A percentile compares a stretch with the other conserved stretches of the same genome.
These are phyloP conservation scores for Daldinia sp. DNA, from an alignment of 2,329 filamentous ascomycete species.

Conservation along the genomic window DNA sequence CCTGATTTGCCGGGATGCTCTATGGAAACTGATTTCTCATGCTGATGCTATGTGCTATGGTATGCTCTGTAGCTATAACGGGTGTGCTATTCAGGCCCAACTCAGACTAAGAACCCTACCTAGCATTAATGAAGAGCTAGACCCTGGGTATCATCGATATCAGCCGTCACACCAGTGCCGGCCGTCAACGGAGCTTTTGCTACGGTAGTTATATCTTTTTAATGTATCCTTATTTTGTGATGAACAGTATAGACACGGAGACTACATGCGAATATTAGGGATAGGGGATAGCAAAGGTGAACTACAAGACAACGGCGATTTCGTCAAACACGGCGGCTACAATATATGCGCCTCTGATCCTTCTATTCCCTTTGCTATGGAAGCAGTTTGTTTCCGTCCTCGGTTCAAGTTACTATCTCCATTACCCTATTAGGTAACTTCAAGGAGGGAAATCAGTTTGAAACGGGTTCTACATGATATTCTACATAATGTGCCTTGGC, in stretches of 20 bases:
- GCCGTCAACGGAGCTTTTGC: slow-evolving; percentile 17
- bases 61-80: slow-evolving; percentile 18
- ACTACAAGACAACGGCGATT: background rate
- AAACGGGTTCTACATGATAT: slow-evolving; percentile 24
- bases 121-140: slow-evolving; percentile 8
- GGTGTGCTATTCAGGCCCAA: slow-evolving; percentile 29
- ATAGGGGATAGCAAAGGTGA: background rate
- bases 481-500: slow-evolving; percentile 26
- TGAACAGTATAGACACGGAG: background rate
- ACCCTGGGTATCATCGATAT: slow-evolving; percentile 2
- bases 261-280: background rate
- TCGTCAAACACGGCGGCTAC: background rate
- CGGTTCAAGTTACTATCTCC: background rate
- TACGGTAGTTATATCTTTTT: slow-evolving; percentile 4
- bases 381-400: background rate
- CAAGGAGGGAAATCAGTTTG: slow-evolving; percentile 20
- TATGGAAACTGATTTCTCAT: slow-evolving; percentile 1
- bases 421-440: slow-evolving; percentile 16
- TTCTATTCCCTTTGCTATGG: background rate
- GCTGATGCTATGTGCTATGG: slow-evolving; percentile 5
- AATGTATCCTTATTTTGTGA: background rate
- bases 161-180: slow-evolving; percentile 7
- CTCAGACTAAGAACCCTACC: slow-evolving; percentile 13
- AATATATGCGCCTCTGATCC: background rate
- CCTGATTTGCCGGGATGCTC: slow-evolving; percentile 6